phyloP scores from a whole-genome alignment of 257 asterid species.

The Salvia splendens region DNA sequence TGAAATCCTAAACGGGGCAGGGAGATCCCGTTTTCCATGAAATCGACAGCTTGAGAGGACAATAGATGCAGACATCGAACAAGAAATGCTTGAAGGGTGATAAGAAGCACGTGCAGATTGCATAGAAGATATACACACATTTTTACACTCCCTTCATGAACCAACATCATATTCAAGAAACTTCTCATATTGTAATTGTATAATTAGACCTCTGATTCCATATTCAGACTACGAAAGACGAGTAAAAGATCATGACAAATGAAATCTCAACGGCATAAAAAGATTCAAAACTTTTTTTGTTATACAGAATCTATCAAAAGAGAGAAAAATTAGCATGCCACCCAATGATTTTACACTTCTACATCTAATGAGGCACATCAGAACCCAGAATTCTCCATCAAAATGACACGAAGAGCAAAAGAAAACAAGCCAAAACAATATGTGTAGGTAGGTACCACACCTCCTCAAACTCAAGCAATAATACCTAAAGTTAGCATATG shows the following conservation, averaged over 20 bases:
- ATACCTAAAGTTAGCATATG: slow-evolving; percentile 3
- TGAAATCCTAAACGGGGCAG: background rate
- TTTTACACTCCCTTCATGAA: background rate
- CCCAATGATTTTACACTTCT: slow-evolving; percentile 1
- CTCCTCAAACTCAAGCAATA: slow-evolving; percentile 13
- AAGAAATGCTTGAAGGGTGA: background rate
- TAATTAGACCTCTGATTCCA: background rate
- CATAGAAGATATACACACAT: too few relatives aligned
- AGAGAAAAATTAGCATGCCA: background rate
- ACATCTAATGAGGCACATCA: slow-evolving; percentile 9
- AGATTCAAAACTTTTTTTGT: background rate
- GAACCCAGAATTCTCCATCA: background rate
- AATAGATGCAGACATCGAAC: background rate
- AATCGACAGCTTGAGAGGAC: slow-evolving; percentile 1
- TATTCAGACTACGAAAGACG: background rate
- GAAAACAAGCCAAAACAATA: slow-evolving; percentile 22
- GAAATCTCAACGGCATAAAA: slow-evolving; percentile 6
- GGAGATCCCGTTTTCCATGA: background rate
- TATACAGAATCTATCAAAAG: background rate
- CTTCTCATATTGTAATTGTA: background rate
- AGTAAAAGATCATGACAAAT: background rate
- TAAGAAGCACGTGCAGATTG: background rate
- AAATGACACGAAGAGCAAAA: background rate
- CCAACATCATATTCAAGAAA: background rate
- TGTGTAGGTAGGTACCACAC: slow-evolving; percentile 21